phyloP scores from a whole-genome alignment of 2,329 filamentous ascomycete species.

The Verruconis gallopava region DNA sequence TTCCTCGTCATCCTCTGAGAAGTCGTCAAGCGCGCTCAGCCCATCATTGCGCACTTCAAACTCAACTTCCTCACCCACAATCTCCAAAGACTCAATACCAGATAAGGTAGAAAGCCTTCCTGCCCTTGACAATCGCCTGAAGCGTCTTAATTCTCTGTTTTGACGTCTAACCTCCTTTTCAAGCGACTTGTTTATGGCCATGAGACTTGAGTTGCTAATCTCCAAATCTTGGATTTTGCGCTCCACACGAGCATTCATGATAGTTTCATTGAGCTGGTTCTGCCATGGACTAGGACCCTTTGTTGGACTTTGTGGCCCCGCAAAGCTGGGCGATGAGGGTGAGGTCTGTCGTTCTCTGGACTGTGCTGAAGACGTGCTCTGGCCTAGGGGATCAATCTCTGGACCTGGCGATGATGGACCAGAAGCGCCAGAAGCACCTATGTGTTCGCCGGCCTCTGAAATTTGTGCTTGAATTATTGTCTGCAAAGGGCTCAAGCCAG shows the following conservation, averaged over 20 bases:
- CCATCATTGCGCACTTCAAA: conserved; percentile 24
- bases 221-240: conserved; percentile 92
- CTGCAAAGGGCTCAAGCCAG: conserved; percentile 2
- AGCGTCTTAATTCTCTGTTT: conserved; percentile 74
- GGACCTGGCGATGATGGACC: conserved; percentile 1
- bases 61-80: conserved; percentile 30
- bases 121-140: conserved; percentile 69
- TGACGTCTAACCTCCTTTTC: conserved; percentile 89
- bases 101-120: conserved; percentile 29
- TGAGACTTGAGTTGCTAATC: conserved; percentile 87
- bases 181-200: conserved; percentile 87
- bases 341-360: background rate
- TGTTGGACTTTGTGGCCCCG: conserved; percentile 47
- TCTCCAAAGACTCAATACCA: background rate
- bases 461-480: background rate
- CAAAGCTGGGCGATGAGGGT: conserved; percentile 17
- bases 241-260: conserved; percentile 79
- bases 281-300: conserved; percentile 35
- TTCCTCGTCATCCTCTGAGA: conserved; percentile 21
- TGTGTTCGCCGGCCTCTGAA: background rate
- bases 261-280: conserved; percentile 54
- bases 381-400: background rate
- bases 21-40: conserved; percentile 25
- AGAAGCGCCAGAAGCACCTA: background rate
- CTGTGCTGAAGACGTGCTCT: background rate